Conservation (phyloP, 768 basidiomycete genomes). For the Pilatotrama ljubarskyi region DNA sequence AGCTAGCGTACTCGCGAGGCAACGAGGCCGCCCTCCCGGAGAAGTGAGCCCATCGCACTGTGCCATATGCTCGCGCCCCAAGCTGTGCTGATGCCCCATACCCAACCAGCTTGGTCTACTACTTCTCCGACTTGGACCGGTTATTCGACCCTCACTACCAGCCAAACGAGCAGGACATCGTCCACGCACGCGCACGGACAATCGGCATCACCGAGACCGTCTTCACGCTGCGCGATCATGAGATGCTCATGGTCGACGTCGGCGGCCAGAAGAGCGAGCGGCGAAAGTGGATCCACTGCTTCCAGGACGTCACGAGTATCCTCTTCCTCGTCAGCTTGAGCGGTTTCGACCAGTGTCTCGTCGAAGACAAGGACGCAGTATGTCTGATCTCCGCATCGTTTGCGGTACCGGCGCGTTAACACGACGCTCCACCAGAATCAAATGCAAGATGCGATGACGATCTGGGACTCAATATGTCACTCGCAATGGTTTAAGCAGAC, state of each 20-base stretch:
- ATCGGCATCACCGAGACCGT: constrained; percentile 90
- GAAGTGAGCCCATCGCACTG: constrained; percentile 52
- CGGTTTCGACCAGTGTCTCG: constrained; percentile 92
- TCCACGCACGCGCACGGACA: constrained; percentile 82
- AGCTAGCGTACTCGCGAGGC: constrained; percentile 74
- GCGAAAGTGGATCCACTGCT: constrained; percentile 93
- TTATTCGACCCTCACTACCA: constrained; percentile 72
- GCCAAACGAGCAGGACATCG: constrained; percentile 86
- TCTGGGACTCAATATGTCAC: constrained; percentile 98
- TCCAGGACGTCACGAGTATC: constrained; percentile 93
- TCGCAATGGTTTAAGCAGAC: constrained; percentile 97
- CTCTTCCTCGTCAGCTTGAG: constrained; percentile 89
- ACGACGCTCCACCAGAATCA: constrained; percentile 62
- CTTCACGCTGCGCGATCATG: constrained; percentile 75
- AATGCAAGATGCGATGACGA: constrained; percentile 99
- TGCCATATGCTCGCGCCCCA: neutral
- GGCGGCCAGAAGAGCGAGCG: constrained; percentile 93
- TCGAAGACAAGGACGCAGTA: constrained; percentile 90
- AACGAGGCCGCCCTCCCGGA: constrained; percentile 93
- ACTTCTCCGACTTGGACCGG: constrained; percentile 76
- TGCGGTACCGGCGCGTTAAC: neutral
- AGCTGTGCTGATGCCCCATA: constrained; percentile 6
- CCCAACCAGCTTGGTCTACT: constrained; percentile 61
- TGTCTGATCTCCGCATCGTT: constrained; percentile 32
- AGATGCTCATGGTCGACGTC: constrained; percentile 92